phyloP scores from a whole-genome alignment of 345 rosid species.

The Microcos paniculata region DNA sequence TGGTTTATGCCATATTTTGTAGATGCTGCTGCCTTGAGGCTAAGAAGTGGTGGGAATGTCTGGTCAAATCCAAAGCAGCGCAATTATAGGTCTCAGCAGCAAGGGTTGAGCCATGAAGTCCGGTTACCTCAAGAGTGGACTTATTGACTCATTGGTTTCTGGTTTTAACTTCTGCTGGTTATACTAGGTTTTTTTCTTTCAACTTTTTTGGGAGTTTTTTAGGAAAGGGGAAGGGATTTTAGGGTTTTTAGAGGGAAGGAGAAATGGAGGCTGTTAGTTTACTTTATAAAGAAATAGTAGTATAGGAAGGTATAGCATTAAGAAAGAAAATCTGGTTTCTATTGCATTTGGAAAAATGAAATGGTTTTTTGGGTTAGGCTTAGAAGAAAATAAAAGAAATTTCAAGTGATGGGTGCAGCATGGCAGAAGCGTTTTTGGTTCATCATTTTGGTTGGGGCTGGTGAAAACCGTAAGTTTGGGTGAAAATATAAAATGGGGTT shows the following conservation, averaged over 20 bases:
- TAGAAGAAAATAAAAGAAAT: constrained; percentile 20
- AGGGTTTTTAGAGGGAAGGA: neutral
- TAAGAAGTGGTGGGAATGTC: constrained; percentile 10
- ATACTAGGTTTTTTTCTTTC: neutral
- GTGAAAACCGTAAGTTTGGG: constrained; percentile 5
- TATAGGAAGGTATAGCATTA: constrained; percentile 4
- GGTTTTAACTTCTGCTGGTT: neutral
- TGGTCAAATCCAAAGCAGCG: constrained; percentile 31
- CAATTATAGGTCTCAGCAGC: constrained; percentile 30
- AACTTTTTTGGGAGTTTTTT: neutral
- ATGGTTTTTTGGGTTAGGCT: constrained; percentile 24
- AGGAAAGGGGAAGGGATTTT: constrained; percentile 4
- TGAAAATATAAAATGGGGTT: neutral
- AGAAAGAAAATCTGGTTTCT: neutral
- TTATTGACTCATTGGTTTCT: constrained; percentile 27
- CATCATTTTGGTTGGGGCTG: constrained; percentile 28
- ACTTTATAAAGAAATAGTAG: neutral
- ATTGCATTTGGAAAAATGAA: neutral
- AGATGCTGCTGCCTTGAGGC: constrained; percentile 27
- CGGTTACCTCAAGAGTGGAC: constrained; percentile 77
- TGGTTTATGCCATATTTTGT: neutral
- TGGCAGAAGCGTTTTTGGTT: constrained; percentile 18
- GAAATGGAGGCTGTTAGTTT: neutral
- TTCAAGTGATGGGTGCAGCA: neutral
- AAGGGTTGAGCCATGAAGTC: constrained; percentile 31